Percentiles rank a stretch among this genome's conserved stretches.
These are phyloP conservation scores for Diplodia scrobiculata DNA, from an alignment of 2,329 filamentous ascomycete genomes.

Conservation along the genomic window DNA sequence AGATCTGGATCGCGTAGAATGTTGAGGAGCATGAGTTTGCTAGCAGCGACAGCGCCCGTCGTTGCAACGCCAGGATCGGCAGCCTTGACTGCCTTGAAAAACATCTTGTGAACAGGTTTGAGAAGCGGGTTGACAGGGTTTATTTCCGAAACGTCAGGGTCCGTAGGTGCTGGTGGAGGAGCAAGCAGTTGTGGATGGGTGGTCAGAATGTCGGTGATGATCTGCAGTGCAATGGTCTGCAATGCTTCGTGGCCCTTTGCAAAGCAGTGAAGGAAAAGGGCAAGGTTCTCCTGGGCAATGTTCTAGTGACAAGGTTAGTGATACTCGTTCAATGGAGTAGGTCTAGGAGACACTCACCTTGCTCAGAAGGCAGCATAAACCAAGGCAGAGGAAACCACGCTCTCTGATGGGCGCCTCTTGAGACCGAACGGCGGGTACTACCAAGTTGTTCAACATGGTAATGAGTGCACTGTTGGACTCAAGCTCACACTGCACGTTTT, in stretches of 20 bases:
- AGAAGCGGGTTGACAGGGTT: slow-evolving; percentile 45
- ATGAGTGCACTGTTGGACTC: slow-evolving; percentile 90
- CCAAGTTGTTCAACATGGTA: slow-evolving; percentile 95
- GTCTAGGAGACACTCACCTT: slow-evolving; percentile 57
- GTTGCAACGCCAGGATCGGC: slow-evolving; percentile 73
- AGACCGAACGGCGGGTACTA: slow-evolving; percentile 90
- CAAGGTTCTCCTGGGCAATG: slow-evolving; percentile 87
- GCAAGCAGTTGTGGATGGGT: slow-evolving; percentile 81
- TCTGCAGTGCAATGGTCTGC: slow-evolving; percentile 87
- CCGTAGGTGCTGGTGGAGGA: slow-evolving; percentile 31
- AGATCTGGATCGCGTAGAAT: slow-evolving; percentile 62
- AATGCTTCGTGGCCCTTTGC: slow-evolving; percentile 86
- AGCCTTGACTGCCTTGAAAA: slow-evolving; percentile 68
- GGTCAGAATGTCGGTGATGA: slow-evolving; percentile 88
- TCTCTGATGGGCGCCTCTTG: slow-evolving; percentile 92
- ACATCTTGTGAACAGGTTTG: slow-evolving; percentile 77
- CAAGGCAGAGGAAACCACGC: slow-evolving; percentile 83
- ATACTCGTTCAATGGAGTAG: background rate
- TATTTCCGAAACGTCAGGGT: slow-evolving; percentile 44
- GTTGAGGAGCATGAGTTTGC: slow-evolving; percentile 82
- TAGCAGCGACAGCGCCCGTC: slow-evolving; percentile 76
- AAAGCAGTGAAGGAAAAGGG: slow-evolving; percentile 94
- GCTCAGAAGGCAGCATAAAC: slow-evolving; percentile 87
- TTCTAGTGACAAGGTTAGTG: slow-evolving; percentile 52
- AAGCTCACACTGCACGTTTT: slow-evolving; percentile 84